These are phyloP conservation scores for Cryphonectria japonica DNA, from an alignment of 2,329 filamentous ascomycete species.

Conservation along the genomic window DNA sequence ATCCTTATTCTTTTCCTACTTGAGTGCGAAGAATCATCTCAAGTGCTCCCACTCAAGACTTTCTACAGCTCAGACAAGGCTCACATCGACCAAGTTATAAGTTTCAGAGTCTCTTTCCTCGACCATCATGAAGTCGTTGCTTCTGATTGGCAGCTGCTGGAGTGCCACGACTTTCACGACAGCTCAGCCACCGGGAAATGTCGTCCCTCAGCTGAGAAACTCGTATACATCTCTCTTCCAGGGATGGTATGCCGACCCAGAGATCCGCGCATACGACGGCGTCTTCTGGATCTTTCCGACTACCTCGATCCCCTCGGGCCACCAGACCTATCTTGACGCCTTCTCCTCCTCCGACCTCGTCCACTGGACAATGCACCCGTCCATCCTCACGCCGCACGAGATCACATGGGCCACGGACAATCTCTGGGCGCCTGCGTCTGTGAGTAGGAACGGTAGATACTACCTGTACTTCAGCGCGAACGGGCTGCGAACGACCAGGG, in stretches of 20 bases:
- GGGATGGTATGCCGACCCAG: conserved; percentile 50
- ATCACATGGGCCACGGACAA: conserved; percentile 49
- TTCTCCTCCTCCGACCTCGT: conserved; percentile 53
- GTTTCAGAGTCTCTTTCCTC: neutral
- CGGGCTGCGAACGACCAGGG: conserved; percentile 45
- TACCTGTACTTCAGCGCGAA: conserved; percentile 56
- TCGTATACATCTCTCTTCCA: conserved; percentile 5
- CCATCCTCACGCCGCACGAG: conserved; percentile 44
- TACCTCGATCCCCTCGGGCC: conserved; percentile 46
- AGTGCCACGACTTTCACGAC: neutral
- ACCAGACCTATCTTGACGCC: conserved; percentile 54
- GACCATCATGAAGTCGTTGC: neutral
- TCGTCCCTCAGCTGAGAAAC: neutral
- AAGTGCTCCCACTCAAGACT: too few species aligned
- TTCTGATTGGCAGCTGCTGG: neutral
- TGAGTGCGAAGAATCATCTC: too few species aligned
- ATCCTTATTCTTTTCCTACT: too few species aligned
- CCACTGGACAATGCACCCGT: conserved; percentile 51
- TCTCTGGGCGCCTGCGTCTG: conserved; percentile 52
- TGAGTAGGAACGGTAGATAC: conserved; percentile 45
- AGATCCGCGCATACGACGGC: conserved; percentile 49
- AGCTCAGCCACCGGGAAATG: neutral
- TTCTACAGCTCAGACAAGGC: too few species aligned
- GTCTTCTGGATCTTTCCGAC: conserved; percentile 55
- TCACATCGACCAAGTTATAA: neutral